phyloP scores from a whole-genome alignment of 495 filamentous ascomycete genomes.

The Penicillium crystallinum region DNA sequence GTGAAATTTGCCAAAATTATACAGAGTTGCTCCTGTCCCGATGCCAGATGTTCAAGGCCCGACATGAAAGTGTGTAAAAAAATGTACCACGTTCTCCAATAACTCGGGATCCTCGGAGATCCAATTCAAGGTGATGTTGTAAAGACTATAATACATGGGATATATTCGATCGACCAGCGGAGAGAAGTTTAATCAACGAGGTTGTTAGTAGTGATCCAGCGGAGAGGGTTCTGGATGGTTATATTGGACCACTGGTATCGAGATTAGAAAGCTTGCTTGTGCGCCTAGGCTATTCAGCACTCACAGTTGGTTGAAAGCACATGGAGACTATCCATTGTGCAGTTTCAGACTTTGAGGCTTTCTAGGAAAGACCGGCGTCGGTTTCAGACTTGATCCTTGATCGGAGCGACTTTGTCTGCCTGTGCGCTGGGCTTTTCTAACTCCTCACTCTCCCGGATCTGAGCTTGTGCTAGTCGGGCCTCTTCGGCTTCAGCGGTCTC shows the following conservation, averaged over 20 bases:
- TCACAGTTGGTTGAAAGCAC: not conserved
- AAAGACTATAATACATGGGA: constrained; percentile 11
- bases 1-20: not conserved
- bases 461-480: not conserved
- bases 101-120: not conserved
- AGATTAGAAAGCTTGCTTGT: not conserved
- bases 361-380: not conserved
- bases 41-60: not conserved
- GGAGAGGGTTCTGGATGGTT: not conserved
- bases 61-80: not conserved
- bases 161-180: constrained; percentile 7
- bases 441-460: not conserved
- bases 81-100: not conserved
- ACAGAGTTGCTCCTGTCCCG: not conserved
- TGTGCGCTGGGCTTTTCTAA: not conserved
- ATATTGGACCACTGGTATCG: not conserved
- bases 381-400: too few species aligned
- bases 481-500: constrained; percentile 10
- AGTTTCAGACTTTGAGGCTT: not conserved
- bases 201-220: not conserved
- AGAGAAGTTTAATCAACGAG: not conserved
- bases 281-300: not conserved
- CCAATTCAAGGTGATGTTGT: not conserved
- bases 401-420: not conserved
- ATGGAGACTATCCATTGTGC: not conserved